Evolutionary conservation across 257 asterid species (phyloP), one percentile per base, ranked within the genome.

Genomic region (Voacanga thouarsii): DNA sequence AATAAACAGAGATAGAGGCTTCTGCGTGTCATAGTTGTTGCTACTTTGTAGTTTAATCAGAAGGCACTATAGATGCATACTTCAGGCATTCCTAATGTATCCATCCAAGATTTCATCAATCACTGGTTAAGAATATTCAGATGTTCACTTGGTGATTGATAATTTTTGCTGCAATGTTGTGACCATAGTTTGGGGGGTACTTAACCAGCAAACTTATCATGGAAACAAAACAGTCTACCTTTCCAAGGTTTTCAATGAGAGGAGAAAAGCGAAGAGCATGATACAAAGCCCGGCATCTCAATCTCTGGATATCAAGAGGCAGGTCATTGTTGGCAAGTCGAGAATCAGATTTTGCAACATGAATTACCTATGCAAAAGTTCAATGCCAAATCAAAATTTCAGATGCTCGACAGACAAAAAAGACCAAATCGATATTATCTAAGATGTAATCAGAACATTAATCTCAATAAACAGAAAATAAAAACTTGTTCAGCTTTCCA

Each of bases 241-340:
- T 86, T 84, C 97, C 99, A 81, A 95, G 86, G 66, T 74, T 87
- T 86, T 90, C 94, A 60, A 95, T 91, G 76, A 94, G 78, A 77
- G 97, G 93, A 74, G 96, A 87, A 85, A 93, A 95, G 80, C 86
- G 92, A 45, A 95, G 98, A 74, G 96, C 93, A 56, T 89, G 87
- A 84, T 89, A 95, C n/a, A 93, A 79, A 83, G 92, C 96, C 79
- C 99, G 99, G 21, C 99, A 95, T 87, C 98, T 89, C 89, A 95
- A 88, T 84, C 97, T 88, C 88, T 95, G 99, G 83, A 95, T 87
- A 86, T 95, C 97, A 79, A 95, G 88, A 82, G 99, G 97, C 73
- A 93, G 89, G 83, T 90, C 97, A 82, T 93, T 95, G 92, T 93
- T 95, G 78, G 99, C 98, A 83, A 95, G 97, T 83, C 99, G 86